These are phyloP conservation scores for Paraglomus occultum DNA, from an alignment of 192 early-diverging fungal species.

Conservation along the genomic window DNA sequence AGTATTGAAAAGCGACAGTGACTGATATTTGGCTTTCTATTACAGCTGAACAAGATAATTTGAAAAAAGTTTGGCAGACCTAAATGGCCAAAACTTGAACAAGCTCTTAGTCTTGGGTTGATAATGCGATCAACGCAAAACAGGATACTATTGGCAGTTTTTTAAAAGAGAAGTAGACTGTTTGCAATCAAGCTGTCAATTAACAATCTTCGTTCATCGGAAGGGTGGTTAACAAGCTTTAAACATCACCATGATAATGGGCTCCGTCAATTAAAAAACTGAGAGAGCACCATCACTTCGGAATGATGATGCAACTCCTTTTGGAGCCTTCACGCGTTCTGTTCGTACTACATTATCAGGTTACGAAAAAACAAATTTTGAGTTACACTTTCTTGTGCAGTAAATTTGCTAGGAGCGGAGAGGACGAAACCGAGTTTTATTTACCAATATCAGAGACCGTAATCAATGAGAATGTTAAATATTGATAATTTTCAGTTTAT, in stretches of 20 bases:
- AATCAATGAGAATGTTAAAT: neutral
- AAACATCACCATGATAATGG: conserved; percentile 6
- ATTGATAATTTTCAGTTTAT: conserved; percentile 8
- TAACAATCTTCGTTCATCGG: conserved; percentile 11
- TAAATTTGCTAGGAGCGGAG: neutral
- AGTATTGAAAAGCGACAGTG: conserved; percentile 3
- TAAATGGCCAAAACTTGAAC: conserved; percentile 17
- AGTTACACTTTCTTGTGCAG: neutral
- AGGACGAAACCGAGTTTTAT: conserved; percentile 13
- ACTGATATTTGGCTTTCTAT: conserved; percentile 18
- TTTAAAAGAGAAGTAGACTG: conserved; percentile 10
- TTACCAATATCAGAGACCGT: neutral
- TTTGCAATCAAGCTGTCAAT: conserved; percentile 3
- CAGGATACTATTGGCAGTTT: conserved; percentile 16
- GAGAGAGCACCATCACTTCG: conserved; percentile 8
- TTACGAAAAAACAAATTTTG: neutral
- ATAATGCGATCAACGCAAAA: neutral
- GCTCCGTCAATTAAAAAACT: conserved; percentile 14
- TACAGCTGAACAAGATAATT: neutral
- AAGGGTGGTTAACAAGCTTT: conserved; percentile 17
- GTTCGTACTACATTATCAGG: neutral
- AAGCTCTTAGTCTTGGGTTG: conserved; percentile 12
- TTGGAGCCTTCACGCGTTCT: conserved; percentile 8
- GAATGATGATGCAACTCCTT: conserved; percentile 4
- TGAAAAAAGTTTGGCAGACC: conserved; percentile 11